These are phyloP conservation scores for Arthrobotrys entomopaga DNA, from an alignment of 2,329 filamentous ascomycete species.

Conservation along the genomic window DNA sequence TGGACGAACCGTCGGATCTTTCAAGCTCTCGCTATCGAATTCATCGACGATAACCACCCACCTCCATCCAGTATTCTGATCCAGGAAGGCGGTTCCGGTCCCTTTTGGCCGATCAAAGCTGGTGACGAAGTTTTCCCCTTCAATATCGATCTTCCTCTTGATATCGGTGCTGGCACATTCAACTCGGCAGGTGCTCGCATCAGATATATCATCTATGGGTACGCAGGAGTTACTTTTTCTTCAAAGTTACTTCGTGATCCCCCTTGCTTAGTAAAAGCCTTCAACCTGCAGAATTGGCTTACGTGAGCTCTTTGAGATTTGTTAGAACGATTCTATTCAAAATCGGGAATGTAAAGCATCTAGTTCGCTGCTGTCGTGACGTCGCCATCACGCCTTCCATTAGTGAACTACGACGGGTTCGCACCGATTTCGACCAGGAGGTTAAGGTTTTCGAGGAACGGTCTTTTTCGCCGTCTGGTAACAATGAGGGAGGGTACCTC, in stretches of 20 bases:
- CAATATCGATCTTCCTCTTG: constrained; percentile 57
- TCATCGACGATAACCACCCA: constrained; percentile 58
- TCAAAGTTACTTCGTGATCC: neutral
- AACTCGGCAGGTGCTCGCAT: constrained; percentile 57
- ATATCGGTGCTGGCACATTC: constrained; percentile 57
- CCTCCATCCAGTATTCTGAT: constrained; percentile 57
- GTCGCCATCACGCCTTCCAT: constrained; percentile 58
- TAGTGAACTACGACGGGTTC: constrained; percentile 54
- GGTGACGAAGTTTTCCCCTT: constrained; percentile 56
- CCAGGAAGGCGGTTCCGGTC: constrained; percentile 53
- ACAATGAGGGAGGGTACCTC: constrained; percentile 45
- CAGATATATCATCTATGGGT: constrained; percentile 58
- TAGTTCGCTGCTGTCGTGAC: constrained; percentile 58
- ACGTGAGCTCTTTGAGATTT: constrained; percentile 6
- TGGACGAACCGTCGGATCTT: constrained; percentile 57
- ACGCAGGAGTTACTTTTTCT: constrained; percentile 6
- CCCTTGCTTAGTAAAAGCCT: too few species aligned
- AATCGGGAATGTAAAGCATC: constrained; percentile 56
- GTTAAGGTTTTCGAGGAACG: constrained; percentile 55
- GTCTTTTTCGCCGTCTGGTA: constrained; percentile 43
- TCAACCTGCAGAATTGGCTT: constrained; percentile 10
- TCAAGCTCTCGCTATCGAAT: constrained; percentile 57
- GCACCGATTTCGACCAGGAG: constrained; percentile 51
- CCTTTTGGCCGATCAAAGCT: constrained; percentile 57
- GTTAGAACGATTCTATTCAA: constrained; percentile 57